Evolutionary conservation across 2,329 filamentous ascomycete species (phyloP).

Genomic region (Verticillium nonalfalfae): DNA sequence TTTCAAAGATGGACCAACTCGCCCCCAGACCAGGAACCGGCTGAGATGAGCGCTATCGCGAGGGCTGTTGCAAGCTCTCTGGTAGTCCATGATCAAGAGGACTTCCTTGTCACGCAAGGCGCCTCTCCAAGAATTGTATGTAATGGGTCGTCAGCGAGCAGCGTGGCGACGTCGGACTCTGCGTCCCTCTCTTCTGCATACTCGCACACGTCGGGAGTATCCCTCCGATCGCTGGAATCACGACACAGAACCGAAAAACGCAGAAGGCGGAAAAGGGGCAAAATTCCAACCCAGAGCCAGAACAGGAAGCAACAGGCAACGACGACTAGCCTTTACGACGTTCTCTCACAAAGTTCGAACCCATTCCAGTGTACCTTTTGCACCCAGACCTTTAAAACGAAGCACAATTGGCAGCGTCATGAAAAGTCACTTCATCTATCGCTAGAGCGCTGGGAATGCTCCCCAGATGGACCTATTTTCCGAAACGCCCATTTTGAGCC

Average conservation of each 20-base stretch:
- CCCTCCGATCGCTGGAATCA: constrained; percentile 44
- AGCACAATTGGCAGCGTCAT: constrained; percentile 1
- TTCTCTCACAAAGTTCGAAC: not conserved
- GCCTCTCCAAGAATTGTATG: constrained; percentile 51
- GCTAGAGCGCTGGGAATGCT: not conserved
- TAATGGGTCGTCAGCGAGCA: constrained; percentile 54
- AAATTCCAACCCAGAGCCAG: constrained; percentile 36
- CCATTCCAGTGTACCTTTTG: constrained; percentile 45
- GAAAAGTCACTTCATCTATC: constrained; percentile 1
- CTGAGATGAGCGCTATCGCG: constrained; percentile 52
- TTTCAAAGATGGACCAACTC: constrained; percentile 54
- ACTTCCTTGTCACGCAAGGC: constrained; percentile 53
- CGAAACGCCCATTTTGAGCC: constrained; percentile 10
- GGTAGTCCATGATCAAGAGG: constrained; percentile 48
- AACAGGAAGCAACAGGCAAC: not conserved
- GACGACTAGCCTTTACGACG: not conserved
- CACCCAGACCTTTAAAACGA: constrained; percentile 29
- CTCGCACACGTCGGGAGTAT: constrained; percentile 53
- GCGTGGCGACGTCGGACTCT: constrained; percentile 53
- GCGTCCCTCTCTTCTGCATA: constrained; percentile 53
- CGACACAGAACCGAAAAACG: constrained; percentile 26
- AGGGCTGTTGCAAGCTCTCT: constrained; percentile 48
- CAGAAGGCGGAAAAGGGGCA: constrained; percentile 28
- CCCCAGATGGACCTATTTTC: not conserved
- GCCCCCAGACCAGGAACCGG: constrained; percentile 54